phyloP scores from a whole-genome alignment of 2,329 filamentous ascomycete genomes.

The Ceratocystis alfenasii region DNA sequence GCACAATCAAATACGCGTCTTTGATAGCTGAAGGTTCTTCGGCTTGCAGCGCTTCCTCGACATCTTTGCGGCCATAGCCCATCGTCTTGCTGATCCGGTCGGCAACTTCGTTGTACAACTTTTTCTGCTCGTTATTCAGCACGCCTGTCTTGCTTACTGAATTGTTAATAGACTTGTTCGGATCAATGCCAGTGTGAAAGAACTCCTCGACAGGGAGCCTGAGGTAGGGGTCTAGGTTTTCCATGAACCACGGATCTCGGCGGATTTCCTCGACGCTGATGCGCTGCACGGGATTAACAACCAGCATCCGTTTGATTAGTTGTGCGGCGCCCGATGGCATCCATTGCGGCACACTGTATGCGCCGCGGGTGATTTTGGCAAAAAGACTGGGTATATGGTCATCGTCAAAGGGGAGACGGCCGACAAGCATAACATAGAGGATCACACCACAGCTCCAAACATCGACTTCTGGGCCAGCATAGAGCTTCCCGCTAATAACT shows the following conservation, averaged over 20 bases:
- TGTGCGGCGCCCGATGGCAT: conserved; percentile 71
- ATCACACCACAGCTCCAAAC: conserved; percentile 97
- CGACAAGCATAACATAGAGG: conserved; percentile 69
- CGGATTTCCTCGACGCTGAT: conserved; percentile 91
- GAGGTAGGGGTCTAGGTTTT: conserved; percentile 75
- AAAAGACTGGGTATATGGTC: conserved; percentile 96
- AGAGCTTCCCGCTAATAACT: conserved; percentile 94
- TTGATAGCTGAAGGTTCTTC: conserved; percentile 96
- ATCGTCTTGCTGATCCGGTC: conserved; percentile 95
- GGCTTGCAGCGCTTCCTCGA: conserved; percentile 82
- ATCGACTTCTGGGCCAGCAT: conserved; percentile 93
- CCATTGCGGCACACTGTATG: conserved; percentile 84
- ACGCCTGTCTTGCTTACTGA: conserved; percentile 68
- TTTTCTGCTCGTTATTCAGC: conserved; percentile 77
- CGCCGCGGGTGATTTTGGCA: conserved; percentile 91
- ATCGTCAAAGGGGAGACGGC: conserved; percentile 87
- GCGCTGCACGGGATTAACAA: conserved; percentile 86
- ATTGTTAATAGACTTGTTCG: conserved; percentile 78
- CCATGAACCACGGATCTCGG: conserved; percentile 85
- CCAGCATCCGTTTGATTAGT: conserved; percentile 85
- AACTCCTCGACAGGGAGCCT: conserved; percentile 83
- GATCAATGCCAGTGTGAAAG: conserved; percentile 84
- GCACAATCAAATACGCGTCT: conserved; percentile 94
- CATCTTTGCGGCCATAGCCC: conserved; percentile 91
- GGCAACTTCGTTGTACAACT: conserved; percentile 82